These are phyloP conservation scores for Aspergillus transmontanensis DNA, from an alignment of 2,329 filamentous ascomycete genomes.

Conservation along the genomic window DNA sequence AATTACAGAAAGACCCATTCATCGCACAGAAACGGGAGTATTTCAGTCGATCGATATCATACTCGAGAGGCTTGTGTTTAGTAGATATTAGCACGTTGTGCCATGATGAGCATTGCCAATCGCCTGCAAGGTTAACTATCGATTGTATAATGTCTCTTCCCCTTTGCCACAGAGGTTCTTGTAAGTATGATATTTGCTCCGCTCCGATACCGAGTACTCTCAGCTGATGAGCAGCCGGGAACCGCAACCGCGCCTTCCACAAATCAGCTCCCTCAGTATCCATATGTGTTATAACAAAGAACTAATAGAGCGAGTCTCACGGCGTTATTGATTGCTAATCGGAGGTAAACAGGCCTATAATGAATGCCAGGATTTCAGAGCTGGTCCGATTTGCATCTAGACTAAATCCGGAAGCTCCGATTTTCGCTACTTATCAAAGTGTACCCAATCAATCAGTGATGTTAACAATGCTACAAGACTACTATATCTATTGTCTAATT, in stretches of 20 bases:
- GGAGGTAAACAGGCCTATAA: background rate
- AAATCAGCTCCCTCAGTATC: background rate
- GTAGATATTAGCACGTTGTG: background rate
- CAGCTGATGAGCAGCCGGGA: background rate
- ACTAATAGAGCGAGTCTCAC: background rate
- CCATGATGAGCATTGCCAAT: background rate
- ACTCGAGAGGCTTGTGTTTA: background rate
- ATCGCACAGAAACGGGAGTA: background rate
- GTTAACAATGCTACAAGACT: background rate
- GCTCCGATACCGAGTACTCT: background rate
- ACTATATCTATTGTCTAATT: background rate
- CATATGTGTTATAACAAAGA: background rate
- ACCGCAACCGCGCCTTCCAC: background rate
- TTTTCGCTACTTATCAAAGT: background rate
- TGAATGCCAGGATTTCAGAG: background rate
- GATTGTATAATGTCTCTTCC: background rate
- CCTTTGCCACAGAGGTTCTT: background rate
- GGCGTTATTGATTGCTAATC: background rate
- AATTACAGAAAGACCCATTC: background rate
- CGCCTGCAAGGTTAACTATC: background rate
- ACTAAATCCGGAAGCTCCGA: background rate
- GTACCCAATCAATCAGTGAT: background rate
- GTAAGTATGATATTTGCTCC: background rate
- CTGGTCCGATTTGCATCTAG: background rate
- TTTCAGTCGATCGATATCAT: background rate